A percentile compares a stretch with the other conserved stretches of the same genome.
phyloP scores from a whole-genome alignment of 1,284 basidiomycete species.

The Blastosporella zonata region DNA sequence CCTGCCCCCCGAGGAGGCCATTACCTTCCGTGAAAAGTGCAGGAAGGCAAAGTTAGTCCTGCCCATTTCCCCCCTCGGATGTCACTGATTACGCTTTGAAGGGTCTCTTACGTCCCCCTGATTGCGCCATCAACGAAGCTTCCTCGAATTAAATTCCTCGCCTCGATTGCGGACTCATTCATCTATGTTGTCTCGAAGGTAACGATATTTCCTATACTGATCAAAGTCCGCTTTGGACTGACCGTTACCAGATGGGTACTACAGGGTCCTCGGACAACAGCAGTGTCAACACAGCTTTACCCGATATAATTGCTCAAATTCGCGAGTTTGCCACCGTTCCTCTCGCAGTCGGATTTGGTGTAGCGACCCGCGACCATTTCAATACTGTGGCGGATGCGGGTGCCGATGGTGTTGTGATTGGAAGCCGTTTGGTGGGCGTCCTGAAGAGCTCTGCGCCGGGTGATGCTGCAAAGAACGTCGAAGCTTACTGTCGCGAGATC shows the following conservation, averaged over 20 bases:
- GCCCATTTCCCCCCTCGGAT: background rate
- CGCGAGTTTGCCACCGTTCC: constrained; percentile 75
- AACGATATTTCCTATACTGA: constrained; percentile 15
- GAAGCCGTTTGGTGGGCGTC: constrained; percentile 80
- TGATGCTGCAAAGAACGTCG: constrained; percentile 59
- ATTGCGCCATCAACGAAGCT: constrained; percentile 93
- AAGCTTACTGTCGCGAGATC: constrained; percentile 73
- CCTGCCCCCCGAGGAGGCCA: constrained; percentile 95
- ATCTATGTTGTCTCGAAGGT: constrained; percentile 96
- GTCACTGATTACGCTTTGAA: constrained; percentile 28
- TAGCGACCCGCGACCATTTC: constrained; percentile 91
- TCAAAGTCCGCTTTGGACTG: background rate
- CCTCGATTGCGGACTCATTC: constrained; percentile 94
- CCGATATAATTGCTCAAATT: constrained; percentile 74
- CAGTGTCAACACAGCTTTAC: constrained; percentile 73
- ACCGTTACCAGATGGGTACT: constrained; percentile 83
- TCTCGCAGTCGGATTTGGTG: constrained; percentile 95
- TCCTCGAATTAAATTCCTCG: constrained; percentile 85
- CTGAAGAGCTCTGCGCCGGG: constrained; percentile 66
- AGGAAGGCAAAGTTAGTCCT: constrained; percentile 66
- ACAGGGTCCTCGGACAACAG: constrained; percentile 86
- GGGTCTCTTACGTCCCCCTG: constrained; percentile 94
- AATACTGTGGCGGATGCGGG: constrained; percentile 82
- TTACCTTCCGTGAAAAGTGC: constrained; percentile 88
- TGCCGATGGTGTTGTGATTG: constrained; percentile 94